Evolutionary conservation across 2,329 filamentous ascomycete species (phyloP).

Genomic region (Reticulascus tulasneorum): DNA sequence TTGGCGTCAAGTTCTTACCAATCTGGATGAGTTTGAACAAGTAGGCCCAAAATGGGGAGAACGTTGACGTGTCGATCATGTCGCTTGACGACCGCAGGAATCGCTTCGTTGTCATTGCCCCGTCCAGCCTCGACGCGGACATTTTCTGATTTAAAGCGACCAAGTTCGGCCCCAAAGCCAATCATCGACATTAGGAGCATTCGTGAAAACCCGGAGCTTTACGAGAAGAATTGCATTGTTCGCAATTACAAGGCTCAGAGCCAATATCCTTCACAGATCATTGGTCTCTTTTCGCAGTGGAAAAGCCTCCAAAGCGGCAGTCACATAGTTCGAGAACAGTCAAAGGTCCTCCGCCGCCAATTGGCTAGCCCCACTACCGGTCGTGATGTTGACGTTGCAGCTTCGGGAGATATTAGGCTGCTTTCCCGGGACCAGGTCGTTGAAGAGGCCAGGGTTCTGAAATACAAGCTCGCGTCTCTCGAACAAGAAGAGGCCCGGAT

Average conservation of each 20-base stretch:
- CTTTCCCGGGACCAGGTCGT: conserved; percentile 51
- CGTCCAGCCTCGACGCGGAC: no score
- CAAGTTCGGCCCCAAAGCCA: conserved; percentile 72
- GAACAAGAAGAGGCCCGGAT: conserved; percentile 59
- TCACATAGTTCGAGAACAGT: conserved; percentile 59
- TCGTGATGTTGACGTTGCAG: conserved; percentile 34
- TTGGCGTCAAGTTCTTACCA: no score
- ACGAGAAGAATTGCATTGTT: conserved; percentile 77
- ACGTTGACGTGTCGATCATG: no score
- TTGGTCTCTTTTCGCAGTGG: conserved; percentile 52
- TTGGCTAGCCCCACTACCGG: conserved; percentile 49
- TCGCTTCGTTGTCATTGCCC: no score
- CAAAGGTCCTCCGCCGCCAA: conserved; percentile 59
- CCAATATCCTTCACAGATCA: conserved; percentile 52
- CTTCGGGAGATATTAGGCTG: conserved; percentile 27
- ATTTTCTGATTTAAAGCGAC: conserved; percentile 38
- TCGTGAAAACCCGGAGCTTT: conserved; percentile 74
- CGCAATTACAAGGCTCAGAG: conserved; percentile 70
- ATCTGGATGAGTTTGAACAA: no score
- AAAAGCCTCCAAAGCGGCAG: conserved; percentile 57
- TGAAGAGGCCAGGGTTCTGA: conserved; percentile 60
- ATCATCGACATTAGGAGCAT: conserved; percentile 85
- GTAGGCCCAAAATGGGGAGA: no score
- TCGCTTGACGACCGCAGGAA: no score
- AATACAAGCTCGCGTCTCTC: conserved; percentile 56